Conservation (phyloP, 2,329 filamentous ascomycete genomes). For the Grosmannia clavigera region DNA sequence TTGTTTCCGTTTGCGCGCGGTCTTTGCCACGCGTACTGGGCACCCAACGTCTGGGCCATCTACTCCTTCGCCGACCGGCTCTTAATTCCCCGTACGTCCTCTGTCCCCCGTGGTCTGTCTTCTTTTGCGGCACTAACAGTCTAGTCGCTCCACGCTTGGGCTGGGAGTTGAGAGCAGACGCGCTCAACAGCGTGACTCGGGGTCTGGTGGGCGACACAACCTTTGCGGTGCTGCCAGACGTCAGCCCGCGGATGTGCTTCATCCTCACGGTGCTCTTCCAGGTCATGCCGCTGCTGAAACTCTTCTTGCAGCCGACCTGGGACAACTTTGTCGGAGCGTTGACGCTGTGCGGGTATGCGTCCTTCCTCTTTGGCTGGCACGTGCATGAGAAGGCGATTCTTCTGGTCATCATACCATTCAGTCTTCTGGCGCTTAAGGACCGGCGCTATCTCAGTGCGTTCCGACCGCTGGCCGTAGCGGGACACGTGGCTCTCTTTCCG, state of each 20-base stretch:
- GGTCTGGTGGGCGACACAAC: constrained; percentile 87
- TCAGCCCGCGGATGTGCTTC: constrained; percentile 72
- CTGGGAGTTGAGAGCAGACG: constrained; percentile 57
- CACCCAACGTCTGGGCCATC: constrained; percentile 91
- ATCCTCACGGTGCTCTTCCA: constrained; percentile 73
- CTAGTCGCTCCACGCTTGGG: constrained; percentile 73
- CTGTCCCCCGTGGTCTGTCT: not conserved
- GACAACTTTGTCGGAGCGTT: constrained; percentile 80
- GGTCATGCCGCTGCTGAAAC: constrained; percentile 63
- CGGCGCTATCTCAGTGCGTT: constrained; percentile 86
- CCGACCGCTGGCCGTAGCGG: constrained; percentile 79
- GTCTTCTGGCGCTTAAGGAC: constrained; percentile 79
- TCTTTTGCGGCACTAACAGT: constrained; percentile 13
- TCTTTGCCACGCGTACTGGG: constrained; percentile 96
- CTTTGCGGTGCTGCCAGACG: constrained; percentile 84
- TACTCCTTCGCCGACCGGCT: constrained; percentile 85
- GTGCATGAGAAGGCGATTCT: constrained; percentile 97
- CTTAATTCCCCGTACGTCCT: constrained; percentile 59
- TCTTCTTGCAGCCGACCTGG: constrained; percentile 73
- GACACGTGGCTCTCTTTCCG: constrained; percentile 91
- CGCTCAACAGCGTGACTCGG: constrained; percentile 78
- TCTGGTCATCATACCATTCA: constrained; percentile 89
- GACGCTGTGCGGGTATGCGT: constrained; percentile 88
- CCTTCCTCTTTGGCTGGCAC: constrained; percentile 96
- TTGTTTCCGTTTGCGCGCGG: constrained; percentile 91